phyloP scores from a whole-genome alignment of 2,329 filamentous ascomycete species.

The Chlorencoelia australis region DNA sequence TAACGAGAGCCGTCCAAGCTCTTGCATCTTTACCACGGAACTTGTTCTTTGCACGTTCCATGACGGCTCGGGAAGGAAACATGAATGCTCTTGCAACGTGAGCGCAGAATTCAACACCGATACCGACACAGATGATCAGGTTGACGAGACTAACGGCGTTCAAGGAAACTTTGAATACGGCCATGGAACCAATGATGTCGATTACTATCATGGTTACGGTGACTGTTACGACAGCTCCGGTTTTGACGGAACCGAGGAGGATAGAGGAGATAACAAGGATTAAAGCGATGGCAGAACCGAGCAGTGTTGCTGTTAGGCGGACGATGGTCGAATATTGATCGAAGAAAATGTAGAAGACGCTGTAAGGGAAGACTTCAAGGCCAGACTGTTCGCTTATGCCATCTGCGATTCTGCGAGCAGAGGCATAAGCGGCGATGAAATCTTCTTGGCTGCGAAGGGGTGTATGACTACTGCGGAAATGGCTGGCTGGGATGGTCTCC shows the following conservation, averaged over 20 bases:
- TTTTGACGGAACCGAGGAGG: slow-evolving; percentile 74
- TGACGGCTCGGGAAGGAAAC: slow-evolving; percentile 74
- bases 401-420: slow-evolving; percentile 77
- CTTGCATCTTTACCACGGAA: slow-evolving; percentile 77
- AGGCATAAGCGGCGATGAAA: slow-evolving; percentile 83
- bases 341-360: slow-evolving; percentile 98
- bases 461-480: slow-evolving; percentile 86
- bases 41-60: slow-evolving; percentile 68
- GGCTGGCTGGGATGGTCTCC: slow-evolving; percentile 64
- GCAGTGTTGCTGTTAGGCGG: slow-evolving; percentile 63
- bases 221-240: slow-evolving; percentile 69
- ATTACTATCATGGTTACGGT: slow-evolving; percentile 90
- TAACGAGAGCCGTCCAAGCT: slow-evolving; percentile 87
- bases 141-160: slow-evolving; percentile 96
- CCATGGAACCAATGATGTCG: slow-evolving; percentile 94
- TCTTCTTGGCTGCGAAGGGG: slow-evolving; percentile 80
- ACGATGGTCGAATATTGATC: slow-evolving; percentile 90
- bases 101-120: slow-evolving; percentile 93
- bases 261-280: slow-evolving; percentile 73
- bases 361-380: slow-evolving; percentile 88
- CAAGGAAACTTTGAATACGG: slow-evolving; percentile 74
- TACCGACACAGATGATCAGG: slow-evolving; percentile 92
- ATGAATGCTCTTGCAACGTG: slow-evolving; percentile 94
- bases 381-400: slow-evolving; percentile 63
- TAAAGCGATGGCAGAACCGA: slow-evolving; percentile 74